Base-by-base conservation (phyloP, 2,329 filamentous ascomycete genomes). In the Magnaporthiopsis incrustans region DNA sequence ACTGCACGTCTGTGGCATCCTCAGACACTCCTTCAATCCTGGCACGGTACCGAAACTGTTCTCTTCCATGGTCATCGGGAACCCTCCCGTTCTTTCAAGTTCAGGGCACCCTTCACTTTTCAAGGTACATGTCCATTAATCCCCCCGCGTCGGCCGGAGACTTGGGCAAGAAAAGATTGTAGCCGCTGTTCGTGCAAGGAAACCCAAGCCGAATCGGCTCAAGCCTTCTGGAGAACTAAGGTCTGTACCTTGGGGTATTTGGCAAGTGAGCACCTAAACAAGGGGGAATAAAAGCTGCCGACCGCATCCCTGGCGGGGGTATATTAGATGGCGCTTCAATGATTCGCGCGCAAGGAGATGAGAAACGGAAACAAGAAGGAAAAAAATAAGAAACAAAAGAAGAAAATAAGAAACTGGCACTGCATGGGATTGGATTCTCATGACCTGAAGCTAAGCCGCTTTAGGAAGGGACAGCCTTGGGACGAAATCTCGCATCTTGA, bases 151-250 rank as follows among this genome's bases (percentile, higher is more conserved):
- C 38, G 15, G 15, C 15, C 15, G 15, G 38, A 22, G 56, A 64
- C 15, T 30, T 25, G 59, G 18, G 12, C 61, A 61, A 61, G 57
- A 60, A 65, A 61, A 59, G 27, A 18, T 22, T 38, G 64, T 50
- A 35, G 63, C 38, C 38, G 63, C 38, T 15, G 38, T 18, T 18
- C 15, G 22, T 50, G 18, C 38, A 50, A 15, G 38, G 38, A 22
- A 22, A 50, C 15, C 38, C 38, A 22, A 50, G 15, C 38, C 15
- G 2, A 50, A 15, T 50, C 38, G 38, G 38, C 38, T 50, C 38
- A 50, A 6, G 18, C 15, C 15, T 22, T 15, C 22, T 50, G 38
- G 30, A 30, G 30, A 30, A 30, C 3, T 30, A 30, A 30, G 30
- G 30, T 4, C 1, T 6, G 12, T 8, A 6, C 5, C 38, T 11